These are phyloP conservation scores for Rutstroemia sp. DNA, from an alignment of 2,329 filamentous ascomycete species.

Conservation along the genomic window DNA sequence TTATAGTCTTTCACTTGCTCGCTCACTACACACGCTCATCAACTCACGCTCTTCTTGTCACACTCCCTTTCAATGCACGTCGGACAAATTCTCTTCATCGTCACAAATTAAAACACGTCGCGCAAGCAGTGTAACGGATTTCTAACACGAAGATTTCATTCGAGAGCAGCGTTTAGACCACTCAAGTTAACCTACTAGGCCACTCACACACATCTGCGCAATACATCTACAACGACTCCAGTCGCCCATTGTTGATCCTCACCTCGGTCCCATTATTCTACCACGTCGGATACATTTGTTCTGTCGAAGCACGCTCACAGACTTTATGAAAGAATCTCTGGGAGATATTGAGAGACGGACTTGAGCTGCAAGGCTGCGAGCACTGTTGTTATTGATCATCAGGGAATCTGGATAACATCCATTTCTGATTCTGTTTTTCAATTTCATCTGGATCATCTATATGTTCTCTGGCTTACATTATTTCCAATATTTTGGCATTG, in stretches of 20 bases:
- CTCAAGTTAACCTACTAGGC: too few species aligned
- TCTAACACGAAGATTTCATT: too few species aligned
- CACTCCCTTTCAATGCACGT: too few species aligned
- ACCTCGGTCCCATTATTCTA: background rate
- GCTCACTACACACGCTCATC: too few species aligned
- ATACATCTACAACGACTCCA: background rate
- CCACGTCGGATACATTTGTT: background rate
- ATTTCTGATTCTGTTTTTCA: slow-evolving; percentile 8
- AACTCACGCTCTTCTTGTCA: too few species aligned
- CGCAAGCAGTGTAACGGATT: too few species aligned
- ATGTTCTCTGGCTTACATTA: slow-evolving; percentile 1
- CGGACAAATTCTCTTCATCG: too few species aligned
- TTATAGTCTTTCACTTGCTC: too few species aligned
- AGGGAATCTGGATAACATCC: slow-evolving; percentile 6
- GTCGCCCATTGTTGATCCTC: background rate
- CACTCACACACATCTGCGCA: too few species aligned
- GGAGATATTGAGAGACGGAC: slow-evolving; percentile 1
- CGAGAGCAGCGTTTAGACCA: too few species aligned
- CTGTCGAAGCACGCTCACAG: too few species aligned
- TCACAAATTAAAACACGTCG: too few species aligned
- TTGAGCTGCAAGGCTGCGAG: slow-evolving; percentile 1
- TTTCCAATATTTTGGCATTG: slow-evolving; percentile 7
- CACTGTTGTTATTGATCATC: slow-evolving; percentile 4
- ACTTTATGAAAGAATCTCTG: background rate
- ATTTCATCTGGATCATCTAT: slow-evolving; percentile 6